phyloP scores from a whole-genome alignment of 1,139 yeast species.

The Geotrichum phurueaensis region DNA sequence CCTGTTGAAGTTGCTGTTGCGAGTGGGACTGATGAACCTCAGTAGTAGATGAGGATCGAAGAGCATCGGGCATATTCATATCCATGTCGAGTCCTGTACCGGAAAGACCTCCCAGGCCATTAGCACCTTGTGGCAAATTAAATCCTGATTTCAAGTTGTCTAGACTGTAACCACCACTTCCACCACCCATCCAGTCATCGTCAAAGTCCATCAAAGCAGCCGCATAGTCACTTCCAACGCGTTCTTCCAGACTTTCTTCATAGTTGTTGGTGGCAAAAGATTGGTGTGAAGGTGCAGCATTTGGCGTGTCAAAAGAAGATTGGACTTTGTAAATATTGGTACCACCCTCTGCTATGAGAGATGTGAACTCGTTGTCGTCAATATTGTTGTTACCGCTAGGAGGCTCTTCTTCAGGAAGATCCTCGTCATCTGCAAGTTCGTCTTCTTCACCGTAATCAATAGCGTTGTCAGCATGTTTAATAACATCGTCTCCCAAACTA shows the following conservation, averaged over 20 bases:
- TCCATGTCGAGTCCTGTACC: conserved; percentile 1
- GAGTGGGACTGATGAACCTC: conserved; percentile 2
- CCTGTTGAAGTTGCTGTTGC: neutral
- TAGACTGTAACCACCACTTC: neutral
- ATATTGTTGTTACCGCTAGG: conserved; percentile 21
- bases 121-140: neutral
- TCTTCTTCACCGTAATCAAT: conserved; percentile 92
- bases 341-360: conserved; percentile 7
- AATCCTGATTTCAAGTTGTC: conserved; percentile 5
- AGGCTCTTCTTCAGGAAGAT: conserved; percentile 43
- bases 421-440: conserved; percentile 82
- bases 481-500: conserved; percentile 28
- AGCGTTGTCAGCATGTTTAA: conserved; percentile 86
- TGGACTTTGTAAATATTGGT: neutral
- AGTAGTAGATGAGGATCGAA: neutral
- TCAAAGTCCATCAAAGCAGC: conserved; percentile 19
- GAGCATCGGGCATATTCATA: conserved; percentile 10
- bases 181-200: conserved; percentile 16
- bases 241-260: conserved; percentile 18
- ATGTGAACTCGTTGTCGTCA: conserved; percentile 26
- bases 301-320: neutral
- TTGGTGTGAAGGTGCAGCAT: neutral
- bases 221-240: conserved; percentile 20
- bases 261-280: neutral
- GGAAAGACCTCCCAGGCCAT: neutral